phyloP scores from a whole-genome alignment of 164 flowering plant genomes.

The Stephania cephalantha region DNA sequence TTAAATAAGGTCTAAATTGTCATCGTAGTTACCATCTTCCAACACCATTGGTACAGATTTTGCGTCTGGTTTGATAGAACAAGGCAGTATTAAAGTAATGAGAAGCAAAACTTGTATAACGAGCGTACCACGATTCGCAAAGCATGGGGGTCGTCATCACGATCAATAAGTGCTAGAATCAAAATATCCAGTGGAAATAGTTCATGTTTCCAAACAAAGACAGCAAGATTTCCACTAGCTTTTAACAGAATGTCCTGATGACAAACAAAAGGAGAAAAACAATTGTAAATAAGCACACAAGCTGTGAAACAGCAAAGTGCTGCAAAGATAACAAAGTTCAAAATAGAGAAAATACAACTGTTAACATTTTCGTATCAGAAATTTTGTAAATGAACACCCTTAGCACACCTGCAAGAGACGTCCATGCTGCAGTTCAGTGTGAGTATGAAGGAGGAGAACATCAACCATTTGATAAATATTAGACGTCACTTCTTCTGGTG shows the following conservation, averaged over 20 bases:
- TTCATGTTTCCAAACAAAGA: constrained; percentile 87
- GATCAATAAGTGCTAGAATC: constrained; percentile 86
- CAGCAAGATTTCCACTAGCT: constrained; percentile 65
- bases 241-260: constrained; percentile 73
- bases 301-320: neutral
- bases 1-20: no score
- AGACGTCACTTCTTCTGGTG: constrained; percentile 96
- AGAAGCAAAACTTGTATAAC: neutral
- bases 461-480: constrained; percentile 96
- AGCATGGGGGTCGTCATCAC: constrained; percentile 97
- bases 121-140: constrained; percentile 81
- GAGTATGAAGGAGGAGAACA: constrained; percentile 90
- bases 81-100: neutral
- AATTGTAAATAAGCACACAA: neutral
- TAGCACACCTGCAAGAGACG: constrained; percentile 62
- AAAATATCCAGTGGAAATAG: constrained; percentile 90
- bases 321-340: neutral
- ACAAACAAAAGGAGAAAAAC: neutral
- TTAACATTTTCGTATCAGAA: neutral
- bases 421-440: constrained; percentile 78
- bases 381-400: neutral
- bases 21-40: neutral
- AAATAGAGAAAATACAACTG: neutral
- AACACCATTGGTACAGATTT: neutral
- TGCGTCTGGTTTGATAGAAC: no score